Evolutionary conservation across 192 early-diverging fungal species (phyloP), one percentile per base, ranked within the genome.

Genomic region (Linnemannia zychae): DNA sequence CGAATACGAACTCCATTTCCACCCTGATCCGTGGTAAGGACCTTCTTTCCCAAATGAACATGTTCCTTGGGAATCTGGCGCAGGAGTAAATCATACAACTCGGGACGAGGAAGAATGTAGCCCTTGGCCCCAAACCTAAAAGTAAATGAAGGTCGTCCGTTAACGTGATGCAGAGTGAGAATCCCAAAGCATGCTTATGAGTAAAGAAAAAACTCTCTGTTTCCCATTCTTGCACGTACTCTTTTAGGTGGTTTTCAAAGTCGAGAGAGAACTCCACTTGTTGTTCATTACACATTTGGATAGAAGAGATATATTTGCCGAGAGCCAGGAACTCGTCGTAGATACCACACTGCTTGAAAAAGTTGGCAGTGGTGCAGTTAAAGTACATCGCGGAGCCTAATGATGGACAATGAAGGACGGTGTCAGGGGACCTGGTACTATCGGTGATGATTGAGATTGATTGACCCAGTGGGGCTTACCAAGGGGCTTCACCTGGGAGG

Each of bases 1-100:
- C 13, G 57, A 37, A 81, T 47, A 48, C 28, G 40, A 16, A 88
- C 76, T n/a, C 71, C 76, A 28, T 77, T 40, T 0, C 79, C 70
- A 33, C 52, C 9, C 48, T 57, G 44, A 16, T 33, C 4, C 44
- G 75, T 9, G 5, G 63, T 11, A 4, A 71, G 47, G 17, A 82
- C 71, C 44, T 60, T 66, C 13, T 83, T 80, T 7, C 48, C 67
- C 24, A 75, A 74, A 13, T 80, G 79, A 38, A 80, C 37, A 1
- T 37, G 67, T 16, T 80, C 37, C 18, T 3, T 1, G 1, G 79
- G 79, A 13, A 80, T 28, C n/a, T 52, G 40, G 4, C n/a, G 17
- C 0, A 18, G 28, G 1, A 80, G 67, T 1, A 80, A 3, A 4
- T 50, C 63, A 22, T 80, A 75, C 18, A 80, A 50, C 12, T 68